Percentiles rank a stretch among this genome's conserved stretches.
These are phyloP conservation scores for Kuraishia floccosa DNA, from an alignment of 805 yeast species.

Conservation along the genomic window DNA sequence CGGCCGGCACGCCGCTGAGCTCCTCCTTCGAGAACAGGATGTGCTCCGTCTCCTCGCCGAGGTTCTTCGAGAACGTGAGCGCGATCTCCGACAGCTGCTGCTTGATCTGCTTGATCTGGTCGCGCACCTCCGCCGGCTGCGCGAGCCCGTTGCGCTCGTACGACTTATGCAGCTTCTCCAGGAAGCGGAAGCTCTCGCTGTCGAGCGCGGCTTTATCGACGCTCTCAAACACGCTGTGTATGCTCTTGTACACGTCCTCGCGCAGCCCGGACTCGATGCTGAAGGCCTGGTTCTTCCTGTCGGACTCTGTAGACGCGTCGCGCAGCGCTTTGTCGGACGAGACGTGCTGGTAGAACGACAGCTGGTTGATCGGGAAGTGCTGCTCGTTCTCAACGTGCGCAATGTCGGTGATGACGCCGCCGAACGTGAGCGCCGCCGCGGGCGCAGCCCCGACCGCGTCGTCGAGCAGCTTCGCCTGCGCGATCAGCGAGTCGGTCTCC, in stretches of 20 bases:
- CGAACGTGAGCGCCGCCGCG: constrained; percentile 30
- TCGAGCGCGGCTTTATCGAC: constrained; percentile 23
- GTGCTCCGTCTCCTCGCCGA: constrained; percentile 60
- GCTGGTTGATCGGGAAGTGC: constrained; percentile 31
- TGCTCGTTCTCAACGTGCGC: constrained; percentile 40
- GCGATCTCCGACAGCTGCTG: constrained; percentile 47
- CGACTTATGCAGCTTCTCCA: constrained; percentile 43
- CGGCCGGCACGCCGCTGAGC: constrained; percentile 64
- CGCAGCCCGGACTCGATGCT: constrained; percentile 57
- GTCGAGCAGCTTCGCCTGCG: constrained; percentile 29
- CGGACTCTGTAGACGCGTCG: constrained; percentile 59
- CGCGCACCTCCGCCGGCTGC: constrained; percentile 41
- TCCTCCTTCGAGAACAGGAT: constrained; percentile 51
- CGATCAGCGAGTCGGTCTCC: constrained; percentile 32
- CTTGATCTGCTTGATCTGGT: constrained; percentile 43
- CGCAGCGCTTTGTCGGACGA: constrained; percentile 54
- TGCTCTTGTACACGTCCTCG: constrained; percentile 50
- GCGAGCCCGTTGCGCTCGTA: constrained; percentile 64
- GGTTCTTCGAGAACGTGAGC: constrained; percentile 48
- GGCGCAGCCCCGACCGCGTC: constrained; percentile 36
- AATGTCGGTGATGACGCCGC: constrained; percentile 40
- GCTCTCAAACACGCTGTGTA: constrained; percentile 38
- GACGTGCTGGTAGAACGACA: constrained; percentile 66
- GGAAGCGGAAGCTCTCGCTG: constrained; percentile 43
- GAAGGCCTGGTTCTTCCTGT: constrained; percentile 41